These are phyloP conservation scores for Boletellus ananas DNA, from an alignment of 768 basidiomycete genomes.

Conservation along the genomic window DNA sequence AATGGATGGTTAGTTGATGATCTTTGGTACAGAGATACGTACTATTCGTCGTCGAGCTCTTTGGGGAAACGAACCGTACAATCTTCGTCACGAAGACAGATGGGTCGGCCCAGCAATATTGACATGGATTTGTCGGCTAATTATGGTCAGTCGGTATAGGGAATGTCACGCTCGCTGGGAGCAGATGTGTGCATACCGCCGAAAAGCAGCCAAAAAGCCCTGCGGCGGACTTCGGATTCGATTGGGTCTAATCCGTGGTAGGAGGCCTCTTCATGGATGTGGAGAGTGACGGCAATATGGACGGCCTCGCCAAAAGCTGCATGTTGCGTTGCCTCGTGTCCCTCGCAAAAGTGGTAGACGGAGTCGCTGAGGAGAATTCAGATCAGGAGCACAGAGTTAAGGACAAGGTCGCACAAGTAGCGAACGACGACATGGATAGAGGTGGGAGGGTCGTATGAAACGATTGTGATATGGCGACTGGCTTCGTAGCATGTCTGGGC, in stretches of 20 bases:
- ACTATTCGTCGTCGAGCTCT: slow-evolving; percentile 90
- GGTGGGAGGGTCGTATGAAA: slow-evolving; percentile 78
- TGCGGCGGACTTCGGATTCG: slow-evolving; percentile 81
- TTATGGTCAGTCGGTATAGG: not conserved
- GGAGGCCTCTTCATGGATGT: slow-evolving; percentile 83
- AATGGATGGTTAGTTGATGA: slow-evolving; percentile 23
- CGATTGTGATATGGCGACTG: slow-evolving; percentile 74
- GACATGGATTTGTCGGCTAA: slow-evolving; percentile 89
- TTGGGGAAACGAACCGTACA: slow-evolving; percentile 86
- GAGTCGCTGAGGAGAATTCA: slow-evolving; percentile 52
- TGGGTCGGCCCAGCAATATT: slow-evolving; percentile 77
- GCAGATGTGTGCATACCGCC: slow-evolving; percentile 52
- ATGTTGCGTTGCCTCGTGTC: slow-evolving; percentile 82
- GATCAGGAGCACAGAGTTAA: slow-evolving; percentile 1
- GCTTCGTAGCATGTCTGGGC: slow-evolving; percentile 80
- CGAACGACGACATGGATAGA: slow-evolving; percentile 84
- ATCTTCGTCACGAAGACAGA: slow-evolving; percentile 85
- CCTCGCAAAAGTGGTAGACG: slow-evolving; percentile 85
- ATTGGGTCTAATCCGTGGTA: slow-evolving; percentile 83
- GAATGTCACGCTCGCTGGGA: not conserved
- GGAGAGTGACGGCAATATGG: slow-evolving; percentile 75
- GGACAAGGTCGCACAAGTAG: slow-evolving; percentile 63
- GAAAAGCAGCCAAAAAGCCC: slow-evolving; percentile 87
- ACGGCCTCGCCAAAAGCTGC: slow-evolving; percentile 85
- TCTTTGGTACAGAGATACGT: slow-evolving; percentile 35